phyloP scores from a whole-genome alignment of 1,284 basidiomycete species.

The Uromyces viciae-fabae region DNA sequence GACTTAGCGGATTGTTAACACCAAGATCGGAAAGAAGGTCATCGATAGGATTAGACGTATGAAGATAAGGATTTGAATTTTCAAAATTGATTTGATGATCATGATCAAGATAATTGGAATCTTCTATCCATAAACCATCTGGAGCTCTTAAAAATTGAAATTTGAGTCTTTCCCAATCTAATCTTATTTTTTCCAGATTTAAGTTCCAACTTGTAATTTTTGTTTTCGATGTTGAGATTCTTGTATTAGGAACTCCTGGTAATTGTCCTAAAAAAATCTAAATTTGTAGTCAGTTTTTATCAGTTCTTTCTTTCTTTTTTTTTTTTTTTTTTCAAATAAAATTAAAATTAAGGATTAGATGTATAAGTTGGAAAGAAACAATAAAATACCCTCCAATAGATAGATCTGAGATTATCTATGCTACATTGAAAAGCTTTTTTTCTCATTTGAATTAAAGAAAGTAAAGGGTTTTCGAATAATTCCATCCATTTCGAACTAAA shows the following conservation, averaged over 20 bases:
- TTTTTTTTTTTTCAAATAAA: background rate
- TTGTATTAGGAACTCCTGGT: background rate
- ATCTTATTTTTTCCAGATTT: background rate
- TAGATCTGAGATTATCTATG: conserved; percentile 5
- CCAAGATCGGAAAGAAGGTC: background rate
- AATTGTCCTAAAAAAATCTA: conserved; percentile 28
- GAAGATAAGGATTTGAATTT: background rate
- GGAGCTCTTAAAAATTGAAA: conserved; percentile 1
- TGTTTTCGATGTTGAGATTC: background rate
- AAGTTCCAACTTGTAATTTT: background rate
- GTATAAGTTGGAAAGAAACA: background rate
- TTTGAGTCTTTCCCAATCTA: conserved; percentile 16
- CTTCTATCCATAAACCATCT: conserved; percentile 32
- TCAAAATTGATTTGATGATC: background rate
- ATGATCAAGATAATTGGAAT: background rate
- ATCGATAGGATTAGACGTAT: background rate
- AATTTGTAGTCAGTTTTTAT: background rate
- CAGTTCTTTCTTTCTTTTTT: background rate
- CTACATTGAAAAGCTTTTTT: background rate
- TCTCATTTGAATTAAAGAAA: conserved; percentile 15
- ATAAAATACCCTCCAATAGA: conserved; percentile 27
- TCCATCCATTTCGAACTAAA: background rate
- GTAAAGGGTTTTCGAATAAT: background rate
- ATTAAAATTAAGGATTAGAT: background rate
- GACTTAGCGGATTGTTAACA: conserved; percentile 28